Evolutionary conservation across 345 rosid species (phyloP).

Genomic region (Dovyalis caffra): DNA sequence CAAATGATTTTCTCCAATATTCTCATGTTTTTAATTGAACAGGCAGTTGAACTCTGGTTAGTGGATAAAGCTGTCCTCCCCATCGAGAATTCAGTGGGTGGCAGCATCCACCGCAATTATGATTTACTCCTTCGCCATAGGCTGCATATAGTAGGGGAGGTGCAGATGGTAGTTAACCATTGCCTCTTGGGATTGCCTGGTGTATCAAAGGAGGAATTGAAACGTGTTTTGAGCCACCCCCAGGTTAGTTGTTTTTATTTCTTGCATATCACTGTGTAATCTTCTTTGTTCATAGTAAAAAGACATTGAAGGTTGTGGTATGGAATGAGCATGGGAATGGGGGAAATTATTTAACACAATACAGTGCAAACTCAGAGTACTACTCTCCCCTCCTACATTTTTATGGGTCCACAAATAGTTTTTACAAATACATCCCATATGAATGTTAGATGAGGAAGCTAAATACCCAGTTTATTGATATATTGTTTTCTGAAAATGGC

Average conservation of each 20-base stretch:
- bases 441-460: neutral
- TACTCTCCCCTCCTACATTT: neutral
- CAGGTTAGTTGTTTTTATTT: constrained; percentile 48
- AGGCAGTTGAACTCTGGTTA: constrained; percentile 96
- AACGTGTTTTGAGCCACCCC: constrained; percentile 85
- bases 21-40: constrained; percentile 20
- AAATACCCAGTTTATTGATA: neutral
- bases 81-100: constrained; percentile 86
- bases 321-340: too few relatives aligned
- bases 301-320: too few relatives aligned
- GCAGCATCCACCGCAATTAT: constrained; percentile 92
- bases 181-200: constrained; percentile 87
- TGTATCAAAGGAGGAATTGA: constrained; percentile 58
- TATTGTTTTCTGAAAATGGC: neutral
- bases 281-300: neutral
- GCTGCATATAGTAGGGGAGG: constrained; percentile 93
- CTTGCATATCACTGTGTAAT: neutral
- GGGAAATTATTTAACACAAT: too few relatives aligned
- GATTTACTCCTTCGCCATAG: constrained; percentile 93
- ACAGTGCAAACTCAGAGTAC: neutral
- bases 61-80: constrained; percentile 94
- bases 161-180: constrained; percentile 70
- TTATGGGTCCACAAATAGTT: neutral
- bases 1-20: neutral
- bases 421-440: neutral